These are phyloP conservation scores for Lentithecium fluviatile DNA, from an alignment of 495 filamentous ascomycete species.

Conservation along the genomic window DNA sequence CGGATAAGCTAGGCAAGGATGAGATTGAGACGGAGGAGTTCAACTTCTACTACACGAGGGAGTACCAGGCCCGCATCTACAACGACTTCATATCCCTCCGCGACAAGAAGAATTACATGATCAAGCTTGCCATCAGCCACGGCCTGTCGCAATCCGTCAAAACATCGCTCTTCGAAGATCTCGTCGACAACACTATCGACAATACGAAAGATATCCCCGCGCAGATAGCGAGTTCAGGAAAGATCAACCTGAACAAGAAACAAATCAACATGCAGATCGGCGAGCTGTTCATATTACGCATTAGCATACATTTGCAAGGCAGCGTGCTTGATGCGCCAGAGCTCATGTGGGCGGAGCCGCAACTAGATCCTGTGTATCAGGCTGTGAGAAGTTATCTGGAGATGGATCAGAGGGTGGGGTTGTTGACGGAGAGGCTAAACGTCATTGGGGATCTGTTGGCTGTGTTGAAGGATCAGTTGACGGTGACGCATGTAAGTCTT, in stretches of 20 bases:
- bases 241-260: conserved; percentile 74
- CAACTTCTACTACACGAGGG: conserved; percentile 97
- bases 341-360: conserved; percentile 97
- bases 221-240: conserved; percentile 87
- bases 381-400: conserved; percentile 93
- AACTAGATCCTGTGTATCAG: conserved; percentile 91
- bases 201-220: conserved; percentile 85
- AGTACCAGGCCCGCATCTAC: conserved; percentile 97
- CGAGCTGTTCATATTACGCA: conserved; percentile 92
- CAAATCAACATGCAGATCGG: conserved; percentile 99
- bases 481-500: conserved; percentile 68
- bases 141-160: conserved; percentile 92
- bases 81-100: conserved; percentile 96
- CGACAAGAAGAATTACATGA: conserved; percentile 95
- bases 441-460: conserved; percentile 93
- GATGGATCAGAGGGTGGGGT: conserved; percentile 91
- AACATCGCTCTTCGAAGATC: conserved; percentile 96
- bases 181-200: conserved; percentile 89
- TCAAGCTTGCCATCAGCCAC: conserved; percentile 93
- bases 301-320: conserved; percentile 97
- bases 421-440: conserved; percentile 84
- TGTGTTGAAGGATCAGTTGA: conserved; percentile 93
- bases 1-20: conserved; percentile 79
- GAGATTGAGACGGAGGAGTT: conserved; percentile 95
- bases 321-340: conserved; percentile 96